Percentiles rank a stretch among this genome's conserved stretches.
phyloP scores from a whole-genome alignment of 768 basidiomycete species.

The Termitomyces sp. region DNA sequence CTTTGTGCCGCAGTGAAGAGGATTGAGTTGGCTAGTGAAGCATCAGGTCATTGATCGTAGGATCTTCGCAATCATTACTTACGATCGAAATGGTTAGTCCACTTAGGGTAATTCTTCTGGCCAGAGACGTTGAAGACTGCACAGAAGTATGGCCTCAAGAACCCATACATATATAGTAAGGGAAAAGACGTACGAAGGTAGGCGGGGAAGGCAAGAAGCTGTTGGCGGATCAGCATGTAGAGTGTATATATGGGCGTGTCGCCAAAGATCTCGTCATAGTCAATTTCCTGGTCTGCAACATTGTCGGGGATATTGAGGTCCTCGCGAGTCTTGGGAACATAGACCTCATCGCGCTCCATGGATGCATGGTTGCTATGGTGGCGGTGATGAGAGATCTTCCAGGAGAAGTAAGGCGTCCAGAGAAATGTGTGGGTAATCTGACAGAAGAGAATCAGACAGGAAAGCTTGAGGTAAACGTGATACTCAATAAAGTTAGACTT shows the following conservation, averaged over 20 bases:
- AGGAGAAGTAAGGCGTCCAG: slow-evolving; percentile 53
- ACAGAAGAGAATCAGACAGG: slow-evolving; percentile 5
- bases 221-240: slow-evolving; percentile 51
- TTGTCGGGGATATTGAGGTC: slow-evolving; percentile 50
- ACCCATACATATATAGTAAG: background rate
- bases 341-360: slow-evolving; percentile 55
- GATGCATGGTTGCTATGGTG: slow-evolving; percentile 51
- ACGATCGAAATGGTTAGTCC: slow-evolving; percentile 70
- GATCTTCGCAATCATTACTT: slow-evolving; percentile 19
- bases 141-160: slow-evolving; percentile 10
- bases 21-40: slow-evolving; percentile 44
- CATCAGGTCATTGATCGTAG: background rate
- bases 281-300: slow-evolving; percentile 26
- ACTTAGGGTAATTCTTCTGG: slow-evolving; percentile 53
- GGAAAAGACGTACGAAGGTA: slow-evolving; percentile 47
- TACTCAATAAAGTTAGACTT: slow-evolving; percentile 17
- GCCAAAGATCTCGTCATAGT: slow-evolving; percentile 54
- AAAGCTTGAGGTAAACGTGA: no score
- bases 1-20: slow-evolving; percentile 53
- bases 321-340: slow-evolving; percentile 57
- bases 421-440: slow-evolving; percentile 43
- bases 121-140: slow-evolving; percentile 62
- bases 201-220: slow-evolving; percentile 57
- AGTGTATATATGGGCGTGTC: slow-evolving; percentile 62
- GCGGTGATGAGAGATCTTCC: slow-evolving; percentile 53